A percentile compares a stretch with the other conserved stretches of the same genome.
These are phyloP conservation scores for Turritis glabra DNA, from an alignment of 345 rosid genomes.

Conservation along the genomic window DNA sequence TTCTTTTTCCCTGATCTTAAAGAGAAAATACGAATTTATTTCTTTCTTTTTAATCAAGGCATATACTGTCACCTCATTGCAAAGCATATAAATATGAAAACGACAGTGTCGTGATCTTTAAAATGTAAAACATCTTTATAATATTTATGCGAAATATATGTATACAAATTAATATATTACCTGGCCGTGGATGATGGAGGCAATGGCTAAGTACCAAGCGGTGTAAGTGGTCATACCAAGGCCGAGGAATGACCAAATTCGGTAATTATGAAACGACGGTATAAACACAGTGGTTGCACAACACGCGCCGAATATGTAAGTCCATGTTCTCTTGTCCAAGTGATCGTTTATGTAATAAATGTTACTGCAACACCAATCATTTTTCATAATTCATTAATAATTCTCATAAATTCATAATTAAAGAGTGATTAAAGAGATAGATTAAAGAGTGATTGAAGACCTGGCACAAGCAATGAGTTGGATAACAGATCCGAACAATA, in stretches of 20 bases:
- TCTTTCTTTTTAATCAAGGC: not conserved
- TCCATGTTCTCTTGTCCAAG: slow-evolving; percentile 99
- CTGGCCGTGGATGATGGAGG: slow-evolving; percentile 84
- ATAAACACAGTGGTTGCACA: slow-evolving; percentile 99
- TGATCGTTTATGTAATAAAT: slow-evolving; percentile 95
- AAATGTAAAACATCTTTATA: too few species aligned
- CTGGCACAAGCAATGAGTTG: slow-evolving; percentile 99
- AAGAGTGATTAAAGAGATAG: not conserved
- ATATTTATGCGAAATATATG: too few species aligned
- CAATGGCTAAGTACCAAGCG: slow-evolving; percentile 93
- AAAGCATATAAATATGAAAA: slow-evolving; percentile 37
- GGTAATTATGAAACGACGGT: slow-evolving; percentile 96
- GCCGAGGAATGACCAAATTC: slow-evolving; percentile 98
- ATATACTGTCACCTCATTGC: slow-evolving; percentile 39
- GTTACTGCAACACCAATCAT: slow-evolving; percentile 54
- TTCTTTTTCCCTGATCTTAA: slow-evolving; percentile 21
- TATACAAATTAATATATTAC: slow-evolving; percentile 43
- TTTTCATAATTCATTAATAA: slow-evolving; percentile 1
- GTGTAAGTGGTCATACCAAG: slow-evolving; percentile 99
- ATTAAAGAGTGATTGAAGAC: slow-evolving; percentile 37
- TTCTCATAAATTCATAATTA: not conserved
- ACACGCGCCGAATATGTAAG: slow-evolving; percentile 98
- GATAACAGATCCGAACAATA: slow-evolving; percentile 95
- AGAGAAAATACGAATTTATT: slow-evolving; percentile 24
- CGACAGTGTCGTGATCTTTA: slow-evolving; percentile 20